These are phyloP conservation scores for Parascedosporium putredinis DNA, from an alignment of 2,329 filamentous ascomycete genomes.

Conservation along the genomic window DNA sequence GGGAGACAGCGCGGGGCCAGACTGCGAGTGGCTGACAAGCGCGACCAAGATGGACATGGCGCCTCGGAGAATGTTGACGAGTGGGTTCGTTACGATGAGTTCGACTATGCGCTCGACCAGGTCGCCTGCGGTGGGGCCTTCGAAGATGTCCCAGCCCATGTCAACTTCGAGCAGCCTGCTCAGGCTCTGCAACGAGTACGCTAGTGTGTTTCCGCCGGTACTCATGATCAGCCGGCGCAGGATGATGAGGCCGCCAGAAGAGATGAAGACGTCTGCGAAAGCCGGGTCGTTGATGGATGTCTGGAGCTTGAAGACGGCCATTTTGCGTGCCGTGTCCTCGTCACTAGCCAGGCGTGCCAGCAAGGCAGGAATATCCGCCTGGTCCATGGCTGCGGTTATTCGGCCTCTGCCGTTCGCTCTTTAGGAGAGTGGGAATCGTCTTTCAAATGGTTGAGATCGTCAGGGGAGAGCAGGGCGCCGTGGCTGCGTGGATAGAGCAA, in stretches of 20 bases:
- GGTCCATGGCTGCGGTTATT: conserved; percentile 39
- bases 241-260: conserved; percentile 72
- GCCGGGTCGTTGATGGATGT: conserved; percentile 89
- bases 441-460: too few species aligned
- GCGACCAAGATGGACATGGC: conserved; percentile 95
- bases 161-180: conserved; percentile 85
- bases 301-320: conserved; percentile 98
- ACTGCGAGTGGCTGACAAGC: conserved; percentile 77
- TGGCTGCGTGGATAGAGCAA: too few species aligned
- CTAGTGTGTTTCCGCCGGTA: conserved; percentile 84
- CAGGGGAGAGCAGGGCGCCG: background rate
- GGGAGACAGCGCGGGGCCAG: conserved; percentile 26
- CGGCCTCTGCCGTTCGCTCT: background rate
- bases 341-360: conserved; percentile 55
- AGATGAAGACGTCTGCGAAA: conserved; percentile 94
- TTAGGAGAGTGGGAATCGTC: background rate
- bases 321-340: conserved; percentile 89
- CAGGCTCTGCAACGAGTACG: conserved; percentile 86
- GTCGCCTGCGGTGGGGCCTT: conserved; percentile 50
- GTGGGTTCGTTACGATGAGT: conserved; percentile 84
- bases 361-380: conserved; percentile 56
- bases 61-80: conserved; percentile 93
- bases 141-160: conserved; percentile 91
- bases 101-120: conserved; percentile 73
- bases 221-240: conserved; percentile 75